Conservation (phyloP, 768 basidiomycete genomes). For the Vararia minispora region DNA sequence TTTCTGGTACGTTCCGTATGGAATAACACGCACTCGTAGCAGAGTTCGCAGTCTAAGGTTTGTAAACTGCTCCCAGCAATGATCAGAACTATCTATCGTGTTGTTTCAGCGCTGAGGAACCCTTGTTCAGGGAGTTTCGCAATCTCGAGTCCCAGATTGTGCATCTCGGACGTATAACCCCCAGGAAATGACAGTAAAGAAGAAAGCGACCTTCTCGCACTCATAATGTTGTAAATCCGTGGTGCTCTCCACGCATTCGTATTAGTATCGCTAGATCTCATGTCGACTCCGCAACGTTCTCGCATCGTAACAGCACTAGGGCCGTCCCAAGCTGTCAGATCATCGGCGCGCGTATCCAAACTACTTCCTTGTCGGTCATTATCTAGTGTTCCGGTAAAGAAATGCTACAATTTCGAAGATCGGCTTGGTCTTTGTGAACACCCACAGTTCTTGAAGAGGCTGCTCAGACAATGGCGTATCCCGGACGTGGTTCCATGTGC, state of each 20-base stretch:
- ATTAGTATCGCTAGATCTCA: background rate
- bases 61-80: conserved; percentile 11
- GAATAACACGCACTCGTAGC: conserved; percentile 35
- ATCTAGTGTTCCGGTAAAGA: background rate
- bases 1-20: conserved; percentile 43
- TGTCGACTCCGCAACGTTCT: background rate
- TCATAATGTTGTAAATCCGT: conserved; percentile 5
- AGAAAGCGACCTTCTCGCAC: conserved; percentile 5
- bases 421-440: too few relatives aligned
- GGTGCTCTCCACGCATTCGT: background rate
- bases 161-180: conserved; percentile 11
- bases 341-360: background rate
- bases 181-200: conserved; percentile 12
- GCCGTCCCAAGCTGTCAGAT: conserved; percentile 1
- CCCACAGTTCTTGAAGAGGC: too few relatives aligned
- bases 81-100: conserved; percentile 9
- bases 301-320: background rate
- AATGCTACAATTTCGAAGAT: too few relatives aligned
- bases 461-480: background rate
- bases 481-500: background rate
- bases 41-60: background rate
- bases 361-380: too few relatives aligned
- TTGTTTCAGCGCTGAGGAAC: too few relatives aligned
- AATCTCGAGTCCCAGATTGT: conserved; percentile 4
- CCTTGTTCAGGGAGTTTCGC: conserved; percentile 8